Conservation (phyloP, 805 yeast species). For the Zygosaccharomyces siamensis region DNA sequence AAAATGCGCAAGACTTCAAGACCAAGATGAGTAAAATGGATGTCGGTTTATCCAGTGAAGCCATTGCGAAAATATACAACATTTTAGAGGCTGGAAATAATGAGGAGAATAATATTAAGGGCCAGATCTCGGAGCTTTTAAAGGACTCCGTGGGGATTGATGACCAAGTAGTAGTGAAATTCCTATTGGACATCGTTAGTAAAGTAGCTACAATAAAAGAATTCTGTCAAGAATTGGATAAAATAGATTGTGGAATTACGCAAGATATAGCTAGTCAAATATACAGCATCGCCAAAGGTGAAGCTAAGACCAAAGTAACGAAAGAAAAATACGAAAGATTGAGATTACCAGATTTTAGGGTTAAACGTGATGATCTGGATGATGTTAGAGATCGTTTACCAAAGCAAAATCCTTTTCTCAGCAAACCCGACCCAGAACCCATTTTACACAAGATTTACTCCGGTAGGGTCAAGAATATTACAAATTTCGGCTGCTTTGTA, state of each 20-base stretch:
- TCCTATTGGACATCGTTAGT: slow-evolving; percentile 19
- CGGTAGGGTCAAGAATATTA: slow-evolving; percentile 58
- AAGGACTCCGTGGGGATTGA: slow-evolving; percentile 15
- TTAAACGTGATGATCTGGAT: slow-evolving; percentile 18
- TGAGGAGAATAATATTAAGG: slow-evolving; percentile 1
- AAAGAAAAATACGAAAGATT: slow-evolving; percentile 15
- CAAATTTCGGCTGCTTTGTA: slow-evolving; percentile 76
- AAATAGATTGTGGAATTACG: slow-evolving; percentile 24
- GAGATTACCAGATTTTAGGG: slow-evolving; percentile 14
- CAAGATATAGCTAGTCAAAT: slow-evolving; percentile 10
- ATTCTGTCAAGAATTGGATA: slow-evolving; percentile 15
- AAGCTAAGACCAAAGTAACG: slow-evolving; percentile 1
- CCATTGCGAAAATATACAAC: slow-evolving; percentile 14
- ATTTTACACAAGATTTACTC: slow-evolving; percentile 46
- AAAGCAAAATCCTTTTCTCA: slow-evolving; percentile 3
- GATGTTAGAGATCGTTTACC: slow-evolving; percentile 19
- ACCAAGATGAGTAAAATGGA: slow-evolving; percentile 40
- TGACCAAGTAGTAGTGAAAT: slow-evolving; percentile 23
- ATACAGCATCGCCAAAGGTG: slow-evolving; percentile 6
- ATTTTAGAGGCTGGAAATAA: slow-evolving; percentile 4
- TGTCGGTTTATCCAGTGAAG: slow-evolving; percentile 34
- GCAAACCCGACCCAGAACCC: slow-evolving; percentile 32
- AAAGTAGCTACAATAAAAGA: slow-evolving; percentile 10
- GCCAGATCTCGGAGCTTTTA: slow-evolving; percentile 12
- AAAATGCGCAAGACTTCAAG: slow-evolving; percentile 35